Base-by-base conservation (phyloP, 2,329 filamentous ascomycete species). In the Anisogramma anomala region DNA sequence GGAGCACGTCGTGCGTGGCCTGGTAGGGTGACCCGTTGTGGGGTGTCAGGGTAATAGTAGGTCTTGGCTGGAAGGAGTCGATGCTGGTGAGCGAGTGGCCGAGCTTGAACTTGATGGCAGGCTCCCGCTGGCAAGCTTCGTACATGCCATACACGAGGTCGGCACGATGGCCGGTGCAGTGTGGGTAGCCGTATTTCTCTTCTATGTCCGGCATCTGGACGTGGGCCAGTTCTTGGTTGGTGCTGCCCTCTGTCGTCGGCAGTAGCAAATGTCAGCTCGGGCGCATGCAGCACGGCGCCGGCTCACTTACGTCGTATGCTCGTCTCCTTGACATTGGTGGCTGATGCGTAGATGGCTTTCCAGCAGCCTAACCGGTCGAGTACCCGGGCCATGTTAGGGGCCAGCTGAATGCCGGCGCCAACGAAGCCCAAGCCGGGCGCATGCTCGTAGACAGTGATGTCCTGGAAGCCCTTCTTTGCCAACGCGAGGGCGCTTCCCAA, bases 391-490 rank as follows among this genome's bases (percentile, higher is more conserved):
- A 89, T 82, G 50, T 91, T 93, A 0, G 84, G 84, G 0, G 84
- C 82, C 43, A 89, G 68, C 57, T 93, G 85, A 49, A 91, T 89
- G 4, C 85, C 85, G 1, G 85, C 85, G 18, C 85, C 85, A 1
- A 89, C 83, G 52, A 89, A 89, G 4, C 84, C 84, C 3, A 89
- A 69, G 49, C 77, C 73, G 4, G 79, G 74, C 0, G 83, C 83
- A 26, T 70, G 73, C 57, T 89, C 84, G 57, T 78, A 89, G 37
- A 89, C 74, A 41, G 80, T 68, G 53, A 89, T 79, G 43, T 82
- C 65, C 49, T 68, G 74, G 61, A 89, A 88, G 6, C 84, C 84
- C 52, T 79, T 77, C 61, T 82, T 82, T 30, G 84, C 82, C 26
- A 89, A 71, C 10, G 82, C 74, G 26, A 89, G 69, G 6, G 83